Percentiles rank a stretch among this genome's conserved stretches.
These are phyloP conservation scores for Penstemon newberryi DNA, from an alignment of 257 asterid species.

Conservation along the genomic window DNA sequence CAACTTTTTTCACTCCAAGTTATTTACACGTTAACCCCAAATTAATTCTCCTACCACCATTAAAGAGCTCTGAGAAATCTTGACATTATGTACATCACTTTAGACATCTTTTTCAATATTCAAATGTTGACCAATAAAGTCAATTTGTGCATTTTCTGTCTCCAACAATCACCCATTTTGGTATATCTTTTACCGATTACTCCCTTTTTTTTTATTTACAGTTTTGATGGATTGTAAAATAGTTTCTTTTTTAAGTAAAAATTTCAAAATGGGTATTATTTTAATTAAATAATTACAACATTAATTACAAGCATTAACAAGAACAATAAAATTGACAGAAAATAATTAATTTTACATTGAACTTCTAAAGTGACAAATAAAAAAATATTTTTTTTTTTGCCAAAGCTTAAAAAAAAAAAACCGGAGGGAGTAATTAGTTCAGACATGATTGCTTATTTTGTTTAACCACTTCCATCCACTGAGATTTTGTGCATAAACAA, in stretches of 20 bases:
- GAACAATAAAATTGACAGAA: too few species aligned
- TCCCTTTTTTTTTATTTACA: too few species aligned
- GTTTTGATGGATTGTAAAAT: not conserved
- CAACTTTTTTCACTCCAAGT: not conserved
- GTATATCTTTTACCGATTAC: not conserved
- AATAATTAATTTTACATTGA: too few species aligned
- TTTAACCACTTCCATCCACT: slow-evolving; percentile 64
- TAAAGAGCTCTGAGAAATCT: not conserved
- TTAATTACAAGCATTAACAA: too few species aligned
- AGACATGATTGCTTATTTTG: slow-evolving; percentile 32
- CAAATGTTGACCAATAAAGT: slow-evolving; percentile 17
- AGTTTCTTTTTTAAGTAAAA: not conserved
- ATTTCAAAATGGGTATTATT: too few species aligned
- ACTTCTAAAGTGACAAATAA: too few species aligned
- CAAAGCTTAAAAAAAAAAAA: too few species aligned
- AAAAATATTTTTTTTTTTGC: too few species aligned
- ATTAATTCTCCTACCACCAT: not conserved
- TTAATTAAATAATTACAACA: too few species aligned
- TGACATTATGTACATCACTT: slow-evolving; percentile 21
- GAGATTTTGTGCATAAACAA: slow-evolving; percentile 42
- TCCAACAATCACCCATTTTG: slow-evolving; percentile 42
- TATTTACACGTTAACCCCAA: too few species aligned
- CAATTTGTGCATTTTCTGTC: slow-evolving; percentile 34
- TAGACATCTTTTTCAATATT: slow-evolving; percentile 23
- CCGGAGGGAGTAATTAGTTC: not conserved